Conservation (phyloP, 1,284 basidiomycete genomes). For the Porodaedalea pini region DNA sequence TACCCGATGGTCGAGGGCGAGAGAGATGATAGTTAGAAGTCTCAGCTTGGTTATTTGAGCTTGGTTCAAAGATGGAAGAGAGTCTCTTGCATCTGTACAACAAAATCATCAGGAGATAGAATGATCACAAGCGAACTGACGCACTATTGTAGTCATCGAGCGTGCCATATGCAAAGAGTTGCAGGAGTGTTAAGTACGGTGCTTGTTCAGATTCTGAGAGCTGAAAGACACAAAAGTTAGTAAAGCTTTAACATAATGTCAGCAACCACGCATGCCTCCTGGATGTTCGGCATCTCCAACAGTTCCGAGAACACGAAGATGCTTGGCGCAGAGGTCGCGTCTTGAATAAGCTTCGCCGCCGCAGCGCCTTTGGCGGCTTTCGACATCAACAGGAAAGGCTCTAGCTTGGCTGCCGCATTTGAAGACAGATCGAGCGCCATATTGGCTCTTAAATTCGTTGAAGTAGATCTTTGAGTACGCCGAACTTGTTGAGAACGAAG, state of each 20-base stretch:
- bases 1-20: constrained; percentile 72
- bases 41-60: constrained; percentile 84
- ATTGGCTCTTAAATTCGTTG: neutral
- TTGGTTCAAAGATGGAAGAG: constrained; percentile 63
- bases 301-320: constrained; percentile 91
- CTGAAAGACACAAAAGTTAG: constrained; percentile 38
- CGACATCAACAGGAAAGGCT: constrained; percentile 86
- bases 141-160: constrained; percentile 70
- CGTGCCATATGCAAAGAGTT: constrained; percentile 88
- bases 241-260: neutral
- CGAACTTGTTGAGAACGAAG: neutral
- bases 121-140: constrained; percentile 16
- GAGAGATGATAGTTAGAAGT: constrained; percentile 85
- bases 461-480: neutral
- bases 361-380: constrained; percentile 89
- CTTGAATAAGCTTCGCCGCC: constrained; percentile 82
- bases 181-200: constrained; percentile 60
- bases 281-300: constrained; percentile 75
- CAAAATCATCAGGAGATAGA: neutral
- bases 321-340: constrained; percentile 84
- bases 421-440: constrained; percentile 47
- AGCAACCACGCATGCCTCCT: constrained; percentile 55
- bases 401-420: constrained; percentile 62
- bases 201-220: constrained; percentile 59
- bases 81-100: constrained; percentile 55